A percentile compares a stretch with the other conserved stretches of the same genome.
These are phyloP conservation scores for Fusarium dimerum DNA, from an alignment of 2,329 filamentous ascomycete genomes.

Conservation along the genomic window DNA sequence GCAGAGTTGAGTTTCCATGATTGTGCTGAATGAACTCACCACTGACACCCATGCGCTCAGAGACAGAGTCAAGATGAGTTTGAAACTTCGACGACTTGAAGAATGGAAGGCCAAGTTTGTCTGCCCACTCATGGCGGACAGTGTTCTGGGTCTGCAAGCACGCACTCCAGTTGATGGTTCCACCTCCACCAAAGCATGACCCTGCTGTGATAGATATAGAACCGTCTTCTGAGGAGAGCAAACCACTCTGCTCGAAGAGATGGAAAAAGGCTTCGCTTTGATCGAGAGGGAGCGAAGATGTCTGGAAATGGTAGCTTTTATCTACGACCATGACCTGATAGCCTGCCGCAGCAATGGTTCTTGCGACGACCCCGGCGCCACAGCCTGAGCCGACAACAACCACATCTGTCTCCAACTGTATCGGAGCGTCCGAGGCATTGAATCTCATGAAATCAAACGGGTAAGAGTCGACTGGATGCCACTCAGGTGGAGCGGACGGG, in stretches of 20 bases:
- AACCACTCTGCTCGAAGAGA: slow-evolving; percentile 2
- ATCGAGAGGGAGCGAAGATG: slow-evolving; percentile 67
- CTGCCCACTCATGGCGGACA: slow-evolving; percentile 74
- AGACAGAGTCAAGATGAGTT: slow-evolving; percentile 70
- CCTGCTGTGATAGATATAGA: slow-evolving; percentile 64
- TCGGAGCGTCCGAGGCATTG: slow-evolving; percentile 38
- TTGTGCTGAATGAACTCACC: slow-evolving; percentile 66
- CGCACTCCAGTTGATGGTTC: slow-evolving; percentile 75
- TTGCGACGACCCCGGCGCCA: slow-evolving; percentile 74
- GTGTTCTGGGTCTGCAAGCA: slow-evolving; percentile 62
- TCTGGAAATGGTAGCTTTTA: slow-evolving; percentile 69
- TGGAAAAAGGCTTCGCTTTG: slow-evolving; percentile 5
- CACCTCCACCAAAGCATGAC: slow-evolving; percentile 74
- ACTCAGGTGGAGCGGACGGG: neutral
- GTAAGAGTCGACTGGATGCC: neutral
- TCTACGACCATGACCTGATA: slow-evolving; percentile 72
- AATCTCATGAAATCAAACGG: slow-evolving; percentile 54
- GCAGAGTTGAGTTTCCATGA: slow-evolving; percentile 61
- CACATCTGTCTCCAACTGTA: slow-evolving; percentile 70
- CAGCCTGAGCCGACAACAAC: slow-evolving; percentile 80
- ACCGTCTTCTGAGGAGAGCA: slow-evolving; percentile 39
- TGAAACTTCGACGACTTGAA: slow-evolving; percentile 72
- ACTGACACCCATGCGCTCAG: slow-evolving; percentile 71
- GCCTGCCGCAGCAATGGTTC: slow-evolving; percentile 70
- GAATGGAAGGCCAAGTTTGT: slow-evolving; percentile 60